phyloP scores from a whole-genome alignment of 164 flowering plant species.

The Liriodendron chinense region DNA sequence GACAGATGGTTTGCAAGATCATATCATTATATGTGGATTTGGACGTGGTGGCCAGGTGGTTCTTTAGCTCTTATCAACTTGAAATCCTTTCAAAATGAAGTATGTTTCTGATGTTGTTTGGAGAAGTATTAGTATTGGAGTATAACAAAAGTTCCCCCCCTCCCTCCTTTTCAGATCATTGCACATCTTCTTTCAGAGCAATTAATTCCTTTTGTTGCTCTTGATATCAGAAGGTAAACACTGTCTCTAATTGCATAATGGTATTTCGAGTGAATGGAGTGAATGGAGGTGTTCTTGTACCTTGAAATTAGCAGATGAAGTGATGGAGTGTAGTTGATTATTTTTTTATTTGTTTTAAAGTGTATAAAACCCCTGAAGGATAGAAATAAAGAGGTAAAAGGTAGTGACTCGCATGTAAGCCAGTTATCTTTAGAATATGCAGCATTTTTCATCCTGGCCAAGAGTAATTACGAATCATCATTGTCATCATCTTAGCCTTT shows the following conservation, averaged over 20 bases:
- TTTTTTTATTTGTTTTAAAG: too few species aligned
- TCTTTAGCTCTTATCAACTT: not conserved
- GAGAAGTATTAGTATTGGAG: not conserved
- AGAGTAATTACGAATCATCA: too few species aligned
- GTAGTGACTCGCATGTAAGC: too few species aligned
- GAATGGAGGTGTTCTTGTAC: not conserved
- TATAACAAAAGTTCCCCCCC: slow-evolving; percentile 3
- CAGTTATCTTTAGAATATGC: too few species aligned
- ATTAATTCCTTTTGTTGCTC: slow-evolving; percentile 97
- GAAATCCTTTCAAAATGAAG: not conserved
- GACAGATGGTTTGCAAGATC: slow-evolving; percentile 99
- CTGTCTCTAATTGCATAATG: not conserved
- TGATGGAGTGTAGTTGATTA: not conserved
- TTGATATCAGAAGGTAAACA: slow-evolving; percentile 91
- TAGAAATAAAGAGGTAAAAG: too few species aligned
- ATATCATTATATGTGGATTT: slow-evolving; percentile 98
- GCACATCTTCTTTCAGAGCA: slow-evolving; percentile 99
- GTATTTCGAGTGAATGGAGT: not conserved
- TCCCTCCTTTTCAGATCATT: slow-evolving; percentile 58
- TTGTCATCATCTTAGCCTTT: too few species aligned
- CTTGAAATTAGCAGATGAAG: not conserved
- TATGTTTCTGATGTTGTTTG: not conserved
- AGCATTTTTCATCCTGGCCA: too few species aligned
- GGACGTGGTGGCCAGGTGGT: slow-evolving; percentile 99
- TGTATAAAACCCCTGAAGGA: not conserved